Evolutionary conservation across 1,284 basidiomycete genomes (phyloP).

Genomic region (Tremellales sp.): DNA sequence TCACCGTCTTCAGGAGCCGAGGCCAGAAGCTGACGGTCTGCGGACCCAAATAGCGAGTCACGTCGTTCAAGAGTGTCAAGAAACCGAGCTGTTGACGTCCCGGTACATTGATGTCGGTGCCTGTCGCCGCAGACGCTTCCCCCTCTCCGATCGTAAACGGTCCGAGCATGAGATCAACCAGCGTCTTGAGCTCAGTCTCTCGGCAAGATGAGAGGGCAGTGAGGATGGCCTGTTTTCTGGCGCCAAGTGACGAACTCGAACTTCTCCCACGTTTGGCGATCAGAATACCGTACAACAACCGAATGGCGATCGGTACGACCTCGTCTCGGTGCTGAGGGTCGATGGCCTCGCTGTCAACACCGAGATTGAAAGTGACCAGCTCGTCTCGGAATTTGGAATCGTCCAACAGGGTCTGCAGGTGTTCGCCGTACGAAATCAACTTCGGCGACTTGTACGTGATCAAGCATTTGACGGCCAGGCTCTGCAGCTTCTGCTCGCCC

Average conservation of each 20-base stretch:
- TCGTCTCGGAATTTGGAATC: conserved; percentile 86
- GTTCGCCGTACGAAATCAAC: conserved; percentile 64
- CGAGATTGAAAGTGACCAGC: conserved; percentile 67
- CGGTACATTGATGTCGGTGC: conserved; percentile 30
- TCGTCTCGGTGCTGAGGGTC: conserved; percentile 62
- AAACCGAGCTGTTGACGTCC: conserved; percentile 78
- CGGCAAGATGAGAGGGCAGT: conserved; percentile 66
- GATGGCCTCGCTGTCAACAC: conserved; percentile 53
- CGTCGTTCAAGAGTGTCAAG: conserved; percentile 75
- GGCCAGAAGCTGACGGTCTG: conserved; percentile 68
- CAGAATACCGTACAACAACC: conserved; percentile 86
- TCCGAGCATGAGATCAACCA: conserved; percentile 88
- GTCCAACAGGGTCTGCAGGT: conserved; percentile 70
- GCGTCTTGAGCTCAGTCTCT: conserved; percentile 67
- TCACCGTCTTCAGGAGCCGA: conserved; percentile 61
- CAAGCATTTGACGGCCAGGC: conserved; percentile 71
- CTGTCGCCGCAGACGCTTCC: conserved; percentile 6
- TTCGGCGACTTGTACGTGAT: conserved; percentile 75
- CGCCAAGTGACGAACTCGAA: conserved; percentile 57
- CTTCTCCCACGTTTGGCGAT: conserved; percentile 71
- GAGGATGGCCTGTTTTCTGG: conserved; percentile 73
- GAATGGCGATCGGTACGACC: conserved; percentile 69
- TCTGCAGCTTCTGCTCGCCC: conserved; percentile 76
- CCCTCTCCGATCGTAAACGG: conserved; percentile 54
- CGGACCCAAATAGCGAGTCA: conserved; percentile 73